Evolutionary conservation across 352 stramenopile genomes (phyloP).

Genomic region (Pythium aphanidermatum): DNA sequence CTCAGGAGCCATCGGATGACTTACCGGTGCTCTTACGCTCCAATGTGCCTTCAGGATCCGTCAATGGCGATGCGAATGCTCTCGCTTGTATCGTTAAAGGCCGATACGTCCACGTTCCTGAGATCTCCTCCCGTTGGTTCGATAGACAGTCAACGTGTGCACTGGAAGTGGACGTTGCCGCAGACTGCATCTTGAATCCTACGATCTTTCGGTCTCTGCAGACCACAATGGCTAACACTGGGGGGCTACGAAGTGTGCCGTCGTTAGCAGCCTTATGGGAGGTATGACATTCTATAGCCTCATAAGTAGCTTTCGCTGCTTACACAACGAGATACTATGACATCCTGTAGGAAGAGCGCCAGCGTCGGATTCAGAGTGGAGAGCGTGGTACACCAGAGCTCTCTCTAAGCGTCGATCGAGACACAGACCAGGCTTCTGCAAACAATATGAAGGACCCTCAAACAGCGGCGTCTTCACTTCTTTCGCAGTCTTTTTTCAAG

Average conservation of each 20-base stretch:
- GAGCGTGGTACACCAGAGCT: conserved; percentile 39
- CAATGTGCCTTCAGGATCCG: conserved; percentile 22
- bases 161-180: conserved; percentile 66
- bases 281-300: conserved; percentile 22
- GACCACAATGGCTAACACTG: conserved; percentile 27
- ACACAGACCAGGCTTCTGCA: conserved; percentile 9
- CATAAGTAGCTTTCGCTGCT: not conserved
- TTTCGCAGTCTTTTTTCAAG: conserved; percentile 81
- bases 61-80: conserved; percentile 18
- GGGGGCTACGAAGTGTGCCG: conserved; percentile 57
- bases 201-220: conserved; percentile 38
- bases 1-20: conserved; percentile 2
- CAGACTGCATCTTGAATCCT: conserved; percentile 63
- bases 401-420: conserved; percentile 52
- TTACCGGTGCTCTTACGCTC: conserved; percentile 29
- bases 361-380: conserved; percentile 41
- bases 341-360: conserved; percentile 53
- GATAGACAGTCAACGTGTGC: conserved; percentile 64
- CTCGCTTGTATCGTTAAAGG: conserved; percentile 20
- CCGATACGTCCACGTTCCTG: conserved; percentile 17
- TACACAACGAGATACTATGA: not conserved
- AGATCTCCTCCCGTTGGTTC: conserved; percentile 39
- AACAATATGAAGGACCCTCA: conserved; percentile 1
- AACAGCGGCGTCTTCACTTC: conserved; percentile 37
- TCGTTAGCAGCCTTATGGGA: conserved; percentile 81